These are phyloP conservation scores for Trichoderma afroharzianum DNA, from an alignment of 2,329 filamentous ascomycete species.

Conservation along the genomic window DNA sequence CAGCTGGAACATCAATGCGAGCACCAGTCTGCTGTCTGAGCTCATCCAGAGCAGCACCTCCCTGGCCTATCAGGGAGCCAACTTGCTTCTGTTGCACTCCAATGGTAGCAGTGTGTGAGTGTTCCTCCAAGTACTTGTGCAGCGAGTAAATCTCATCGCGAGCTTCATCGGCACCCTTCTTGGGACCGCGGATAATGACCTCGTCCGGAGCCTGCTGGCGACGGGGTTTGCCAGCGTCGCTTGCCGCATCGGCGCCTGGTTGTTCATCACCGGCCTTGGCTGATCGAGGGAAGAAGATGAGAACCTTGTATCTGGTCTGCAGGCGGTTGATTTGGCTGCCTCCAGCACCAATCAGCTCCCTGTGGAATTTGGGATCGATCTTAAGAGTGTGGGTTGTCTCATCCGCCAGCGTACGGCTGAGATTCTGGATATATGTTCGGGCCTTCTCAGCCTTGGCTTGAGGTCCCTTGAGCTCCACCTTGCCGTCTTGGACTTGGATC, in stretches of 20 bases:
- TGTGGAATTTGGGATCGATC: conserved; percentile 90
- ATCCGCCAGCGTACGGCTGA: conserved; percentile 82
- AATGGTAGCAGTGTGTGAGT: conserved; percentile 74
- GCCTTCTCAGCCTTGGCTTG: conserved; percentile 90
- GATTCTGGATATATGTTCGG: conserved; percentile 72
- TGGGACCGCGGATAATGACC: conserved; percentile 85
- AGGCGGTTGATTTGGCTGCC: conserved; percentile 87
- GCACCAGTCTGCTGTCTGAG: conserved; percentile 80
- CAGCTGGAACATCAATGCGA: conserved; percentile 85
- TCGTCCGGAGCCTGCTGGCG: conserved; percentile 80
- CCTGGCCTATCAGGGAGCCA: conserved; percentile 88
- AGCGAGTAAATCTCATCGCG: conserved; percentile 87
- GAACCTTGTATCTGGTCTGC: conserved; percentile 87
- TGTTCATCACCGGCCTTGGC: conserved; percentile 67
- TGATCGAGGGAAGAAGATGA: conserved; percentile 84
- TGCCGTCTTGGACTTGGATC: conserved; percentile 88
- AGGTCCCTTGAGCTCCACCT: conserved; percentile 92
- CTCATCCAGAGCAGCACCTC: conserved; percentile 86
- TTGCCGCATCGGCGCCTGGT: conserved; percentile 63
- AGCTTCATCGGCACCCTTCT: conserved; percentile 86
- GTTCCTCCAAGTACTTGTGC: conserved; percentile 85
- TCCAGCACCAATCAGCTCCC: conserved; percentile 85
- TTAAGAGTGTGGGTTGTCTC: conserved; percentile 84
- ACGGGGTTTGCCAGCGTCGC: conserved; percentile 62
- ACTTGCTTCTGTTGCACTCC: conserved; percentile 88